These are phyloP conservation scores for Kwoniella dendrophila DNA, from an alignment of 768 basidiomycete species.

Conservation along the genomic window DNA sequence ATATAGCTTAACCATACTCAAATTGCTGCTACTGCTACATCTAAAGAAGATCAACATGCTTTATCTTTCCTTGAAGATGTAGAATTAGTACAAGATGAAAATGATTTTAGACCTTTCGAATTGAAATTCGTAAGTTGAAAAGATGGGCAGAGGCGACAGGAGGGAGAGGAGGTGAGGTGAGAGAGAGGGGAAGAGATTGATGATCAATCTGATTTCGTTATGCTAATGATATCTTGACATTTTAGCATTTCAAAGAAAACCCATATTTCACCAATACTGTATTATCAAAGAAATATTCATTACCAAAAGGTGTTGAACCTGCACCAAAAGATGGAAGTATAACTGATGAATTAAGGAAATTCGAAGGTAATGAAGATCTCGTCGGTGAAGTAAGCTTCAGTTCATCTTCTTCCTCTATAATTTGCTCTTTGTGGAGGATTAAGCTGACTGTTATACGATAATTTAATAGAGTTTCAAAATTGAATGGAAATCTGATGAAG, in stretches of 20 bases:
- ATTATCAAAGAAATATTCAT: conserved; percentile 48
- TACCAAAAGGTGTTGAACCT: conserved; percentile 26
- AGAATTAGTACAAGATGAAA: conserved; percentile 73
- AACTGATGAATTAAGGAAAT: conserved; percentile 36
- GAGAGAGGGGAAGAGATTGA: neutral
- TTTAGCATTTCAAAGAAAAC: conserved; percentile 54
- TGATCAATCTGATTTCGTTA: neutral
- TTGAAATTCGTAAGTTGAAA: conserved; percentile 77
- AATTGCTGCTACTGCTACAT: conserved; percentile 17
- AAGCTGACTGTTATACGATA: neutral
- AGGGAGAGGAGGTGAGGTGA: neutral
- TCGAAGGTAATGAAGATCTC: conserved; percentile 39
- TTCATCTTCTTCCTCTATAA: neutral
- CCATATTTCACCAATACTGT: conserved; percentile 53
- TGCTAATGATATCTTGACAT: neutral
- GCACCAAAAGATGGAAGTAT: conserved; percentile 32
- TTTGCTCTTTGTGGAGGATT: neutral
- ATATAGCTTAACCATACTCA: conserved; percentile 20
- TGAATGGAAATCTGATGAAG: conserved; percentile 51
- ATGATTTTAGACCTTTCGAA: conserved; percentile 78
- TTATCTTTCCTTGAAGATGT: conserved; percentile 81
- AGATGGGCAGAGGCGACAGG: neutral
- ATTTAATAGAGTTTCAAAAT: conserved; percentile 27
- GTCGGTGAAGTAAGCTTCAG: conserved; percentile 23
- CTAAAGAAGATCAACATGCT: conserved; percentile 70